Percentiles rank a stretch among this genome's conserved stretches.
Evolutionary conservation across 495 filamentous ascomycete species (phyloP).

Genomic region (Xylaria nigripes): DNA sequence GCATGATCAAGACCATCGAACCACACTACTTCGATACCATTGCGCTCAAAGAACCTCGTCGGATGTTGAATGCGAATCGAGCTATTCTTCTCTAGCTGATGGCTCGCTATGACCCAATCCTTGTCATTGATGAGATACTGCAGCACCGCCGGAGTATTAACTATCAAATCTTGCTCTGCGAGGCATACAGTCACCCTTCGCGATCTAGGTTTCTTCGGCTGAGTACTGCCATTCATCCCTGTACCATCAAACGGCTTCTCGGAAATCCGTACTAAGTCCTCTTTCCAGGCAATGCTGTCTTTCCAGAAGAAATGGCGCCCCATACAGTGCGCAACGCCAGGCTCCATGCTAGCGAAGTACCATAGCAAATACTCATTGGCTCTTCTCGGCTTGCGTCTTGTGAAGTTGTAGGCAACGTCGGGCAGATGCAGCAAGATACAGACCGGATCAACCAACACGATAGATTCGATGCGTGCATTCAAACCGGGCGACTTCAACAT

Average conservation of each 20-base stretch:
- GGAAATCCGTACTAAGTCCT: slow-evolving; percentile 38
- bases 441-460: slow-evolving; percentile 59
- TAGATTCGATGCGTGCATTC: slow-evolving; percentile 34
- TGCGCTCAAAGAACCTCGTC: slow-evolving; percentile 31
- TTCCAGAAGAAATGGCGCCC: slow-evolving; percentile 60
- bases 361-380: slow-evolving; percentile 60
- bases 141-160: slow-evolving; percentile 50
- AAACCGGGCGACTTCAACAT: slow-evolving; percentile 42
- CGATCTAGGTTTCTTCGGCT: not conserved
- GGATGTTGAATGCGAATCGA: not conserved
- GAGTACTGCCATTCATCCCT: slow-evolving; percentile 9
- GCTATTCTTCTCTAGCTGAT: not conserved
- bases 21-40: slow-evolving; percentile 54
- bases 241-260: slow-evolving; percentile 9
- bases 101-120: slow-evolving; percentile 13
- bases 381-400: slow-evolving; percentile 39
- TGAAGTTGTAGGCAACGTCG: slow-evolving; percentile 66
- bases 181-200: slow-evolving; percentile 48
- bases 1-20: slow-evolving; percentile 58
- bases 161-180: slow-evolving; percentile 55
- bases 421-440: slow-evolving; percentile 56
- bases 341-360: slow-evolving; percentile 60
- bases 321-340: slow-evolving; percentile 51
- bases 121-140: slow-evolving; percentile 43
- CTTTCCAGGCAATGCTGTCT: slow-evolving; percentile 59